These are phyloP conservation scores for Euphorbia lathyris DNA, from an alignment of 345 rosid genomes.

Conservation along the genomic window DNA sequence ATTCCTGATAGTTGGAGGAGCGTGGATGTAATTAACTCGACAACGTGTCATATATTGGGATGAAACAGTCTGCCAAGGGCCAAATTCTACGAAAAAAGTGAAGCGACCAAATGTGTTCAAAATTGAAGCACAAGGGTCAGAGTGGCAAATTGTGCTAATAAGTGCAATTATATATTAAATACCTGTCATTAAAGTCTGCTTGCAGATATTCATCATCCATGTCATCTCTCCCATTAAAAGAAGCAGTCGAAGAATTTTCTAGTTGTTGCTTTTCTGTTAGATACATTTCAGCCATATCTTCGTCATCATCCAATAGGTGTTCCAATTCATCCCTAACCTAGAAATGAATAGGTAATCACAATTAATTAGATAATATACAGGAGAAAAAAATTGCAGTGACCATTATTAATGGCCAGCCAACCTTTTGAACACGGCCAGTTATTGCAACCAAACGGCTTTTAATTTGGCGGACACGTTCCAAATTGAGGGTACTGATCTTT, in stretches of 20 bases:
- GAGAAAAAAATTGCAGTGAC: no score
- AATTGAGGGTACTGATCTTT: slow-evolving; percentile 67
- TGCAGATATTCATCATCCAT: slow-evolving; percentile 47
- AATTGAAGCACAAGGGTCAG: no score
- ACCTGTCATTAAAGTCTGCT: slow-evolving; percentile 61
- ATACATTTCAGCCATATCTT: slow-evolving; percentile 99
- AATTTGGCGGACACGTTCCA: slow-evolving; percentile 66
- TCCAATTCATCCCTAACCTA: slow-evolving; percentile 94
- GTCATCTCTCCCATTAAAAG: slow-evolving; percentile 52
- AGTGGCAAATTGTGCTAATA: not conserved
- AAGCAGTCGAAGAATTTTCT: slow-evolving; percentile 60
- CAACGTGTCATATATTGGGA: no score
- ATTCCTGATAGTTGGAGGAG: no score
- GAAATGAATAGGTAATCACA: slow-evolving; percentile 1
- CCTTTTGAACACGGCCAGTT: slow-evolving; percentile 74
- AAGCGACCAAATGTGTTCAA: no score
- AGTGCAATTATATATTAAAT: slow-evolving; percentile 5
- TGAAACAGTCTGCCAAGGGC: no score
- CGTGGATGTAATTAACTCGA: no score
- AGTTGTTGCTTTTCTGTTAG: slow-evolving; percentile 70
- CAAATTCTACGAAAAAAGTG: no score
- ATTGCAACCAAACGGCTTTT: slow-evolving; percentile 69
- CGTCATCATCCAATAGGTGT: slow-evolving; percentile 90
- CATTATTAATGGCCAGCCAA: slow-evolving; percentile 17
- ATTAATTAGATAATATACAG: not conserved